Evolutionary conservation across 78 protist genomes (phyloP).

Genomic region (Polysphondylium violaceum): DNA sequence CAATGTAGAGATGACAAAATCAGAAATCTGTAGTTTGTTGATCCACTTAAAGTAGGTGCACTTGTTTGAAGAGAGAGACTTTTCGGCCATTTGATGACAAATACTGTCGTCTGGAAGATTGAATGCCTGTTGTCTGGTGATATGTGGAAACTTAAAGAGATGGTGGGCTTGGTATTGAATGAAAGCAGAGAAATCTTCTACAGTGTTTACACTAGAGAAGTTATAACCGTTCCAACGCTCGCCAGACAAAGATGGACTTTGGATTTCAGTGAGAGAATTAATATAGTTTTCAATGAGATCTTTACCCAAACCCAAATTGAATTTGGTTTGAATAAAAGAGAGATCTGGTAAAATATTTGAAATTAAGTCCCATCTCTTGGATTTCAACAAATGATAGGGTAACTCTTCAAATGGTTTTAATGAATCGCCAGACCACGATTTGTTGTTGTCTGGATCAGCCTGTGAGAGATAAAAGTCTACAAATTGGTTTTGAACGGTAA

Average conservation of each 20-base stretch:
- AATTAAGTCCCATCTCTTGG: constrained; percentile 50
- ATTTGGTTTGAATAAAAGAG: constrained; percentile 39
- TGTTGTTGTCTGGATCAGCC: neutral
- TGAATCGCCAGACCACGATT: constrained; percentile 7
- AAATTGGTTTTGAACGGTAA: constrained; percentile 4
- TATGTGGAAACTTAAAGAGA: constrained; percentile 33
- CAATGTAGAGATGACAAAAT: constrained; percentile 39
- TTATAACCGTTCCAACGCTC: constrained; percentile 69
- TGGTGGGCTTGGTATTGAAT: constrained; percentile 61
- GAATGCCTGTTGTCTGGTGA: constrained; percentile 37
- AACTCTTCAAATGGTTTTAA: constrained; percentile 41
- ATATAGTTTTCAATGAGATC: constrained; percentile 29
- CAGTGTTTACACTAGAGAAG: constrained; percentile 11
- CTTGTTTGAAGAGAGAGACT: constrained; percentile 1
- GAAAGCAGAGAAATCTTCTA: constrained; percentile 44
- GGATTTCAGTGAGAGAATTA: neutral
- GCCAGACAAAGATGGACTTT: constrained; percentile 50
- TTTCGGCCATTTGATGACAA: constrained; percentile 21
- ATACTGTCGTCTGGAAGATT: constrained; percentile 61
- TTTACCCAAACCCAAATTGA: constrained; percentile 9
- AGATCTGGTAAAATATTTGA: constrained; percentile 39
- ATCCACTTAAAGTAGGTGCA: constrained; percentile 23
- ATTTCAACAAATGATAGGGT: constrained; percentile 47
- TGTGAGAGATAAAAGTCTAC: constrained; percentile 30
- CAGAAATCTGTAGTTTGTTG: constrained; percentile 45